Conservation (phyloP, 768 basidiomycete genomes). For the Tulasnella calospora region DNA sequence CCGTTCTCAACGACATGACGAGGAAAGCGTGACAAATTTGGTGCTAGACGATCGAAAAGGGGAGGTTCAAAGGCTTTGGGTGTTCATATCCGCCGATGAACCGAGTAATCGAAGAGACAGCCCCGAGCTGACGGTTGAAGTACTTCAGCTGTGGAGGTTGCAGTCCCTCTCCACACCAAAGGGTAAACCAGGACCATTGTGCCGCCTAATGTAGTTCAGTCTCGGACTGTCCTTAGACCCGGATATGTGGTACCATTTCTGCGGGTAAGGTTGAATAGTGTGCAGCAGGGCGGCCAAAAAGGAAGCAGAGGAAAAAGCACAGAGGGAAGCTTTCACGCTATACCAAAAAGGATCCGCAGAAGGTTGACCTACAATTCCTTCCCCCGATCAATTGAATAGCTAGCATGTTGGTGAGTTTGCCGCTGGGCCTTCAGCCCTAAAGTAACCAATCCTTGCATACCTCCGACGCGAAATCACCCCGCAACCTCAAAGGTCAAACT, state of each 20-base stretch:
- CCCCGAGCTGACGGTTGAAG: background rate
- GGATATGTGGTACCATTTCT: background rate
- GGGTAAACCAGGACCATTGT: background rate
- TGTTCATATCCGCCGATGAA: background rate
- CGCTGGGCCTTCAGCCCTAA: background rate
- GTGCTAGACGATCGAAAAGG: background rate
- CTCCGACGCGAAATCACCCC: background rate
- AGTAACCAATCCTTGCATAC: background rate
- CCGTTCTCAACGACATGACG: background rate
- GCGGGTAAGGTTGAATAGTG: background rate
- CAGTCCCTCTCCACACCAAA: background rate
- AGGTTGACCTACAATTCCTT: background rate
- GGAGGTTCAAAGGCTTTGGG: background rate
- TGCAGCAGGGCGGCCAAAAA: background rate
- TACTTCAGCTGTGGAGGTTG: background rate
- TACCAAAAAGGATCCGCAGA: background rate
- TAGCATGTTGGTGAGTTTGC: background rate
- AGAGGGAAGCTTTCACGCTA: background rate
- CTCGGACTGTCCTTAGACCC: background rate
- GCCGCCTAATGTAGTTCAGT: background rate
- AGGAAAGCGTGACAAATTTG: background rate
- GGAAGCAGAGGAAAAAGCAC: background rate
- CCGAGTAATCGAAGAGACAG: background rate
- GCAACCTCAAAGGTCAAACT: background rate
- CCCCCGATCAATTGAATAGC: no score